Conservation (phyloP, 352 stramenopile species). For the Phytopythium kandeliae region DNA sequence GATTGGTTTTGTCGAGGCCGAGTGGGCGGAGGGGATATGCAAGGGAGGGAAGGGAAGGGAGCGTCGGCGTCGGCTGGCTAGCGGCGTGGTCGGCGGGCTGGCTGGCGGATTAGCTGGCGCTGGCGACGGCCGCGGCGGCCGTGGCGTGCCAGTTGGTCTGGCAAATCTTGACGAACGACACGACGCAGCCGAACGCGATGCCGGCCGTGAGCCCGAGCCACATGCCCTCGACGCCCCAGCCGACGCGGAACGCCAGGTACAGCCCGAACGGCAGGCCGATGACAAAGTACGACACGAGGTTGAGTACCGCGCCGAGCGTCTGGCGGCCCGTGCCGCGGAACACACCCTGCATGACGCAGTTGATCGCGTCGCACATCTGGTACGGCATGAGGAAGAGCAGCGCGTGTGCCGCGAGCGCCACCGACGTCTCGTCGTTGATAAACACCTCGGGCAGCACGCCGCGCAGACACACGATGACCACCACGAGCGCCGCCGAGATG, state of each 20-base stretch:
- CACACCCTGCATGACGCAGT: conserved; percentile 70
- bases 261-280: conserved; percentile 59
- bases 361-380: conserved; percentile 61
- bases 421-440: conserved; percentile 63
- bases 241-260: conserved; percentile 51
- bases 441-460: conserved; percentile 51
- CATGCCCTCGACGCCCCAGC: conserved; percentile 63
- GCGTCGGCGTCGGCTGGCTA: too few species aligned
- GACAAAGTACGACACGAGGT: conserved; percentile 64
- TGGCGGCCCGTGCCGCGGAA: conserved; percentile 65
- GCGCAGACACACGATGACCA: conserved; percentile 37
- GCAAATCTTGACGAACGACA: conserved; percentile 61
- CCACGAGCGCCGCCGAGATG: conserved; percentile 32
- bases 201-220: conserved; percentile 60
- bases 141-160: conserved; percentile 52
- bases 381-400: conserved; percentile 64
- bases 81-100: too few species aligned
- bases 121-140: conserved; percentile 44
- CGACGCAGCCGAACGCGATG: conserved; percentile 43
- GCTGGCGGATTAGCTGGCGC: conserved; percentile 46
- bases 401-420: conserved; percentile 35
- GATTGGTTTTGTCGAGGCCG: too few species aligned
- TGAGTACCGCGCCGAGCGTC: conserved; percentile 46
- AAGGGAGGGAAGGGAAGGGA: neutral
- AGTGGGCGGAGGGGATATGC: too few species aligned